Evolutionary conservation across 768 basidiomycete species (phyloP).

Genomic region (Calocybe cyanea): DNA sequence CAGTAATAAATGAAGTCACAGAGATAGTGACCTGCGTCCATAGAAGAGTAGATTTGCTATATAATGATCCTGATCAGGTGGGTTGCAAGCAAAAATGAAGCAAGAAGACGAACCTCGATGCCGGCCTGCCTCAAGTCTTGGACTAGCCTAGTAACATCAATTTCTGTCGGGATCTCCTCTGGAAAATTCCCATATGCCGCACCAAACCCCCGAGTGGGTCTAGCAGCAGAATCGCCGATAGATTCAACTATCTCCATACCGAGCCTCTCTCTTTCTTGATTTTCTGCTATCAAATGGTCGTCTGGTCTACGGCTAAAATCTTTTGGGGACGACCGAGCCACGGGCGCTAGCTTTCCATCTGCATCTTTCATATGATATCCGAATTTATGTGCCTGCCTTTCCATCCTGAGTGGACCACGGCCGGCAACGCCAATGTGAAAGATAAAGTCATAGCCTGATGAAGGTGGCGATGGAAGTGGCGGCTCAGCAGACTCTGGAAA

Average conservation of each 20-base stretch:
- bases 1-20: slow-evolving; percentile 79
- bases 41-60: slow-evolving; percentile 67
- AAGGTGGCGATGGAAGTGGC: slow-evolving; percentile 35
- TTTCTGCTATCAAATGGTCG: slow-evolving; percentile 31
- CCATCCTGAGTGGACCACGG: slow-evolving; percentile 59
- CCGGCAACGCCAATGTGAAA: slow-evolving; percentile 70
- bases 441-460: slow-evolving; percentile 61
- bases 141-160: slow-evolving; percentile 58
- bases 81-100: not conserved
- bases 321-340: slow-evolving; percentile 37
- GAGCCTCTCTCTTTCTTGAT: slow-evolving; percentile 30
- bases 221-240: slow-evolving; percentile 30
- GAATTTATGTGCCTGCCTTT: slow-evolving; percentile 61
- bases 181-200: slow-evolving; percentile 49
- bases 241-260: slow-evolving; percentile 36
- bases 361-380: slow-evolving; percentile 71
- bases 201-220: slow-evolving; percentile 42
- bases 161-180: slow-evolving; percentile 55
- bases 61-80: slow-evolving; percentile 8
- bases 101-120: slow-evolving; percentile 36
- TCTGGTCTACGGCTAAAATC: slow-evolving; percentile 38
- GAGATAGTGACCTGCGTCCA: slow-evolving; percentile 74
- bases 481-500: slow-evolving; percentile 31
- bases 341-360: slow-evolving; percentile 51
- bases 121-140: slow-evolving; percentile 50